Conservation (phyloP, 2,329 filamentous ascomycete genomes). For the Beauveria sp. region DNA sequence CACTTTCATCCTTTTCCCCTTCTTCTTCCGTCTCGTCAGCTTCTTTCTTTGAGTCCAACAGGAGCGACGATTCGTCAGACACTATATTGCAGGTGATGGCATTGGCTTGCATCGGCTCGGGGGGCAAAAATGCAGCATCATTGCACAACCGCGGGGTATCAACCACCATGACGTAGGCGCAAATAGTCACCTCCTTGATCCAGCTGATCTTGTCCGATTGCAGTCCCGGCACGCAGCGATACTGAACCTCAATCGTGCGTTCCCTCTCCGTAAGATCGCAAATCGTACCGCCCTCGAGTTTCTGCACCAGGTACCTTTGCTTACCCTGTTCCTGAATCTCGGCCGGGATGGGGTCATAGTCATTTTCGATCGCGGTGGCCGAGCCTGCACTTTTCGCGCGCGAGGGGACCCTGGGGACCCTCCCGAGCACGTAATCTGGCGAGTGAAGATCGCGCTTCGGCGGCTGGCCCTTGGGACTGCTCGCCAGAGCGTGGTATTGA, state of each 20-base stretch:
- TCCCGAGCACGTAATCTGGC: conserved; percentile 70
- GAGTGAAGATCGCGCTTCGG: conserved; percentile 71
- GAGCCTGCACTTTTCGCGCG: conserved; percentile 16
- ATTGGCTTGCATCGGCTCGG: conserved; percentile 68
- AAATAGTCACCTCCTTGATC: conserved; percentile 90
- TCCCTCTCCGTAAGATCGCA: conserved; percentile 81
- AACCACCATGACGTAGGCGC: conserved; percentile 87
- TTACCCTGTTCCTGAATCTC: conserved; percentile 77
- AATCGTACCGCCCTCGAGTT: conserved; percentile 67
- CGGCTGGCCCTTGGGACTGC: conserved; percentile 57
- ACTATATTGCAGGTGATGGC: conserved; percentile 70
- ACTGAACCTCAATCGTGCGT: conserved; percentile 77
- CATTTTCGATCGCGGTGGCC: conserved; percentile 17
- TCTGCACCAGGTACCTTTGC: conserved; percentile 79
- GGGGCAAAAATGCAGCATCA: conserved; percentile 79
- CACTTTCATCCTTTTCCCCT: conserved; percentile 22
- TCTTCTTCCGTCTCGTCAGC: conserved; percentile 34
- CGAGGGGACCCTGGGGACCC: conserved; percentile 29
- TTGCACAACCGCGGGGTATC: conserved; percentile 83
- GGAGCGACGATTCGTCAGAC: conserved; percentile 28
- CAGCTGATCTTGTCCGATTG: conserved; percentile 72
- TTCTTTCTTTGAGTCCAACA: not conserved
- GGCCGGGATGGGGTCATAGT: conserved; percentile 36
- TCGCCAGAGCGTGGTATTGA: conserved; percentile 80
- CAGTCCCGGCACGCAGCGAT: conserved; percentile 68